Base-by-base conservation (phyloP, 169 alveolate genomes). In the Plasmodium fragile region DNA sequence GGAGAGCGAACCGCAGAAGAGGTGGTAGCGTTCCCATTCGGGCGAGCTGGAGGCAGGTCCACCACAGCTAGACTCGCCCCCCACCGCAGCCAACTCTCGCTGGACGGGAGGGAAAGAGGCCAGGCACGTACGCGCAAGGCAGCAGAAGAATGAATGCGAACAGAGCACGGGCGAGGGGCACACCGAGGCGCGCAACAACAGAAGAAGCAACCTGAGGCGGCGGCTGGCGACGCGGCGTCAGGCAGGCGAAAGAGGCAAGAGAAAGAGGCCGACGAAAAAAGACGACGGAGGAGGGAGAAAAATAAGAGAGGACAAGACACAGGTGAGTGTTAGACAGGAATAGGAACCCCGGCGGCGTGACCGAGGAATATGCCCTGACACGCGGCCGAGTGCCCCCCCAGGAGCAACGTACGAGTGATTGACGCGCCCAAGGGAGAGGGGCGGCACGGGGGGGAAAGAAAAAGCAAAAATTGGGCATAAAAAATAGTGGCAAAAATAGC, bases 101-200 rank as follows among this genome's bases (percentile, higher is more conserved):
- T 7, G 34, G 73, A 59, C 11, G 36, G 32, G 73, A n/a, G 73
- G 73, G 73, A 25, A 59, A 4, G 71, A 77, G 83, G 83, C n/a
- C 25, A 49, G 30, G 49, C 30, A 78, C 39, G 32, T 49, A 78
- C n/a, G 55, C 32, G 69, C 45, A 78, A 28, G 55, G 69, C 4
- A 49, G 16, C 52, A 30, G 65, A 30, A 81, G 90, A 81, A 81
- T 81, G 90, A 52, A 81, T 81, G 53, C 90, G 41, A 52, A 81
- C 7, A 53, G 13, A 8, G 72, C 70, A 53, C 55, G 8, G 79
- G 80, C n/a, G 53, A 55, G 11, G 70, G 69, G 70, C 79, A 81
- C 79, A 32, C 39, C 25, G 28, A 28, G 34, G 90, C 25, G 90
- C 90, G 75, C 90, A 81, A 81, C 18, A 55, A 30, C 43, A 55